Percentiles rank a stretch among this genome's conserved stretches.
Evolutionary conservation across 2,329 filamentous ascomycete species (phyloP).

Genomic region (Aureobasidium sp.): DNA sequence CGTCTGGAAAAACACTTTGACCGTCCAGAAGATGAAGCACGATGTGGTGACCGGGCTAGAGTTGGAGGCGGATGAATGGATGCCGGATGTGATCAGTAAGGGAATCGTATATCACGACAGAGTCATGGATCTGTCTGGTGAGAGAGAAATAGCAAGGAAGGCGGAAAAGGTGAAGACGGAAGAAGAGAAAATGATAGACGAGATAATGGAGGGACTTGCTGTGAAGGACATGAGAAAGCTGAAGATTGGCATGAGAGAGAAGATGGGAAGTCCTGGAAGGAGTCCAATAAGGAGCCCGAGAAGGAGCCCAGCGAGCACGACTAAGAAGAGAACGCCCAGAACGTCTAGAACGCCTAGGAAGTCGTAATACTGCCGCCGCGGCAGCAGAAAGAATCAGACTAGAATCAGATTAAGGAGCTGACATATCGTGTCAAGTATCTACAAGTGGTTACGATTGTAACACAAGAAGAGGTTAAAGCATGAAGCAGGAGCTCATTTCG

Average conservation of each 20-base stretch:
- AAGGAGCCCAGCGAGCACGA: too few relatives aligned
- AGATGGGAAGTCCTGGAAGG: neutral
- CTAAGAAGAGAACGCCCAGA: neutral
- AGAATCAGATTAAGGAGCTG: too few relatives aligned
- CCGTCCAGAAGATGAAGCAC: neutral
- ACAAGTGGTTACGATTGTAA: too few relatives aligned
- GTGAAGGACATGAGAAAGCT: neutral
- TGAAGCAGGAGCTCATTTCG: too few relatives aligned
- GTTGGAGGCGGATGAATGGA: neutral
- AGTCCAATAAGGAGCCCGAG: neutral
- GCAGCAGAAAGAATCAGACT: too few relatives aligned
- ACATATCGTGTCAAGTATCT: too few relatives aligned
- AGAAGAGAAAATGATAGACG: neutral
- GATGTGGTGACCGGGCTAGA: neutral
- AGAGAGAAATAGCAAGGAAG: neutral
- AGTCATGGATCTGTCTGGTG: neutral
- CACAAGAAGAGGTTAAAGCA: too few relatives aligned
- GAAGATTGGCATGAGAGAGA: neutral
- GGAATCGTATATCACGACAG: neutral
- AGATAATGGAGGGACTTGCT: neutral
- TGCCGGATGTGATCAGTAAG: neutral
- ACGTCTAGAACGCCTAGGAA: neutral
- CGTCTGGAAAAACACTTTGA: neutral
- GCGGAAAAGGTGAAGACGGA: neutral
- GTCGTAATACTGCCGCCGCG: too few relatives aligned